Percentiles rank a stretch among this genome's conserved stretches.
Evolutionary conservation across 306 rosid species (phyloP).

Genomic region (Arachis stenosperma): DNA sequence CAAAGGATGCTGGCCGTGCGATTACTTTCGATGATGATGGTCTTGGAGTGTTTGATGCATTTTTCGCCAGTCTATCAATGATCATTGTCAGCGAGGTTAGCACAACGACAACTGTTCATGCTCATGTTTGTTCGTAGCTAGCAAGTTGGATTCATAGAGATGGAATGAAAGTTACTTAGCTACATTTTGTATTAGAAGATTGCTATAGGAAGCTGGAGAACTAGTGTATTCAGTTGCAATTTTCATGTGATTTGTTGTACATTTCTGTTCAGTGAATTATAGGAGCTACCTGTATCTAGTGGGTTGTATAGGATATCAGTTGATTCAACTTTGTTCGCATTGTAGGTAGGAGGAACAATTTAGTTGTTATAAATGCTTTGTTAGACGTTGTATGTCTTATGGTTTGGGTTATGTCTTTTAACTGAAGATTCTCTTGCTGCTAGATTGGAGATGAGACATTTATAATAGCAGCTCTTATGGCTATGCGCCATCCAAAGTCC

Average conservation of each 20-base stretch:
- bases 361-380: conserved; percentile 26
- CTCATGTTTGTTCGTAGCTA: neutral
- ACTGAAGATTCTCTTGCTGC: conserved; percentile 46
- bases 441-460: conserved; percentile 99
- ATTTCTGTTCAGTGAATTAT: neutral
- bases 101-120: conserved; percentile 24
- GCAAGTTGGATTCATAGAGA: neutral
- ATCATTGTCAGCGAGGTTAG: conserved; percentile 94
- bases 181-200: neutral
- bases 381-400: conserved; percentile 20
- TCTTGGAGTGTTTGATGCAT: conserved; percentile 86
- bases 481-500: conserved; percentile 99
- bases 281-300: neutral
- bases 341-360: conserved; percentile 6
- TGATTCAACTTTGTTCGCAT: conserved; percentile 22
- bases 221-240: neutral
- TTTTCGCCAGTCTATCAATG: conserved; percentile 89
- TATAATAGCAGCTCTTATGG: conserved; percentile 99
- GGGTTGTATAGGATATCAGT: conserved; percentile 20
- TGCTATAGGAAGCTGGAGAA: neutral
- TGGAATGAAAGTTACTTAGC: neutral
- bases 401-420: conserved; percentile 27
- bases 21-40: conserved; percentile 72
- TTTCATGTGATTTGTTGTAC: neutral
- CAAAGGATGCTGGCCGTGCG: conserved; percentile 28